Base-by-base conservation (phyloP, 2,329 filamentous ascomycete species). In the Dothideomycetidae sp. region DNA sequence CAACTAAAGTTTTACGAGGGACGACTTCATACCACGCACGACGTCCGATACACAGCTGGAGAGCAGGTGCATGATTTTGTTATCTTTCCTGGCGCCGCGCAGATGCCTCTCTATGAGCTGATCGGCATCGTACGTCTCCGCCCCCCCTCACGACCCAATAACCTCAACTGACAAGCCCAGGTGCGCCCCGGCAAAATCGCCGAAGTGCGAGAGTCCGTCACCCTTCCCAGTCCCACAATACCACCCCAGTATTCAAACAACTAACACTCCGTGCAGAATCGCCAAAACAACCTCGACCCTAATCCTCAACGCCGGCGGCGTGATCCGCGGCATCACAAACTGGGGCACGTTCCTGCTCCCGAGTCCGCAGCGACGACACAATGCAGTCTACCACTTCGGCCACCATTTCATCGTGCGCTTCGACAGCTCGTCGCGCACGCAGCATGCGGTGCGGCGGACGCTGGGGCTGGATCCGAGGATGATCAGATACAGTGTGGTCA, bases 371-470 rank as follows among this genome's bases (percentile, higher is more conserved):
- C 78, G 76, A 44, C 78, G 79, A 55, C 78, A 92, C 60, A 85
- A 94, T 63, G 75, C 80, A 50, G 76, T 75, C 48, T 80, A 96
- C 70, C 73, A 73, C 46, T 72, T 76, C 49, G 90, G 90, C 39
- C 86, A 96, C 66, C 93, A 98, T 70, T 98, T 98, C 61, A 81
- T 93, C 54, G 82, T 98, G 81, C 82, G 90, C 50, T 98, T 93
- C 68, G 90, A 98, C 59, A 66, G 79, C 40, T 80, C 77, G 42
- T 64, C 76, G 5, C 59, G 66, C 35, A 78, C 81, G 5, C 88
- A 96, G 61, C 65, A 81, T 47, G 68, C 75, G 30, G 71, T 98
- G 29, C 71, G 78, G 44, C 70, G 70, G 43, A 88, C 81, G 12
- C 68, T 98, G 47, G 71, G 74, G 35, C 68, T 93, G 48, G 90